These are phyloP conservation scores for Xylaria hypoxylon DNA, from an alignment of 2,329 filamentous ascomycete genomes.

Conservation along the genomic window DNA sequence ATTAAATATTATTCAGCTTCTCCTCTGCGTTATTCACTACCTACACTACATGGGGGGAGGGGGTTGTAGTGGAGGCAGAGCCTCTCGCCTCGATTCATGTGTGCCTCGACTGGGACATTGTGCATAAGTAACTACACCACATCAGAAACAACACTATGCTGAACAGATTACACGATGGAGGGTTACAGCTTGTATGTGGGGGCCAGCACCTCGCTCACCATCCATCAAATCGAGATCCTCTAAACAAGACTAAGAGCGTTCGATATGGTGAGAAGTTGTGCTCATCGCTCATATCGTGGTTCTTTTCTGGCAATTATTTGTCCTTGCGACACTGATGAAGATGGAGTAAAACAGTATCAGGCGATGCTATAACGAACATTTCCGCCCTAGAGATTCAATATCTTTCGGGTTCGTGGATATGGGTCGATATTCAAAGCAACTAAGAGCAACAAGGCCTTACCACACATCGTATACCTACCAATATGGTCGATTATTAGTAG, in stretches of 20 bases:
- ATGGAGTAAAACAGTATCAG: neutral
- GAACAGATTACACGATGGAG: constrained; percentile 22
- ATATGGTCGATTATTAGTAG: constrained; percentile 15
- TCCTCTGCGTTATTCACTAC: neutral
- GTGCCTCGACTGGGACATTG: constrained; percentile 22
- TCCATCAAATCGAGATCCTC: constrained; percentile 30
- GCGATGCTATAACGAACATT: neutral
- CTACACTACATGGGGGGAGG: neutral
- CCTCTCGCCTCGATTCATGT: constrained; percentile 33
- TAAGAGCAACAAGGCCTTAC: neutral
- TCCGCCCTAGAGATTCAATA: neutral
- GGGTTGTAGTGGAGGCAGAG: constrained; percentile 32
- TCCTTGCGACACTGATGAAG: neutral
- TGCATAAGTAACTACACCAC: constrained; percentile 16
- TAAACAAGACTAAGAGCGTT: neutral
- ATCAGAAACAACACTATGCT: neutral
- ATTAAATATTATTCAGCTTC: constrained; percentile 1
- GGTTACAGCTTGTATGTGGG: constrained; percentile 28
- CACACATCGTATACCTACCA: neutral
- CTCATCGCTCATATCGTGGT: constrained; percentile 1
- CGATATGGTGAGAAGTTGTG: constrained; percentile 1
- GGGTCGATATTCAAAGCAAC: neutral
- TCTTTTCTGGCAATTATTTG: neutral
- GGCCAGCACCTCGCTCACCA: constrained; percentile 20
- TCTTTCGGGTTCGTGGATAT: neutral